Base-by-base conservation (phyloP, 148 eudicot genomes). In the Tetragonia tetragonoides region DNA sequence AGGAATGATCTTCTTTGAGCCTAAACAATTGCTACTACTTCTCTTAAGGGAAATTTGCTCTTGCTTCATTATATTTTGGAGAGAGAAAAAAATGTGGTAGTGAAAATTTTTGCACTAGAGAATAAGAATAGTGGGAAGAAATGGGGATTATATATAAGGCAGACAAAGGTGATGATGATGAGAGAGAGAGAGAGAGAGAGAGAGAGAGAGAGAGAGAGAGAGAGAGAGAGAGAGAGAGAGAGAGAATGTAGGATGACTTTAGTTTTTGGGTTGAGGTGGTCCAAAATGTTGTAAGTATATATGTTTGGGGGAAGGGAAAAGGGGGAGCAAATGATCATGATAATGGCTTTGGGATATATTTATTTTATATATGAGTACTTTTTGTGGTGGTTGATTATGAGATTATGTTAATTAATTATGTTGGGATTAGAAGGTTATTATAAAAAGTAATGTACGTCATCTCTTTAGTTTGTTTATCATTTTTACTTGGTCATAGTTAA, bases 1-100 rank as follows among this genome's bases (percentile, higher is more conserved):
- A 23, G 61, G 74, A 6, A 44, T 51, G 61, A 51, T 71, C 23
- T 71, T 71, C 21, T n/a, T 68, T 14, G 72, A 41, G 54, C 72
- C 41, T 4, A 68, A 7, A 18, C 56, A 46, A 14, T 34, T 68
- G 21, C 72, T 51, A 17, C 61, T 49, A 39, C 74, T 71, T 71
- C 61, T 51, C 49, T 38, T 51, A 2, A 71, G 74, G 14, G 41
- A 71, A 16, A 51, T 46, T 46, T 18, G 41, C 5, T 38, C 74
- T 71, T 71, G 74, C 61, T 28, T 51, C 60, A 47, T 71, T 34
- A 3, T 51, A 0, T 5, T 34, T 71, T 42, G 6, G n/a, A 68
- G 72, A 68, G 72, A 41, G 72, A 67, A 9, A 41, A 41, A 67
- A 9, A 1, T 20, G 44, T 28, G 69, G 34, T 5, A 65, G 18